These are phyloP conservation scores for Penicillium flavigenum DNA, from an alignment of 495 filamentous ascomycete genomes.

Conservation along the genomic window DNA sequence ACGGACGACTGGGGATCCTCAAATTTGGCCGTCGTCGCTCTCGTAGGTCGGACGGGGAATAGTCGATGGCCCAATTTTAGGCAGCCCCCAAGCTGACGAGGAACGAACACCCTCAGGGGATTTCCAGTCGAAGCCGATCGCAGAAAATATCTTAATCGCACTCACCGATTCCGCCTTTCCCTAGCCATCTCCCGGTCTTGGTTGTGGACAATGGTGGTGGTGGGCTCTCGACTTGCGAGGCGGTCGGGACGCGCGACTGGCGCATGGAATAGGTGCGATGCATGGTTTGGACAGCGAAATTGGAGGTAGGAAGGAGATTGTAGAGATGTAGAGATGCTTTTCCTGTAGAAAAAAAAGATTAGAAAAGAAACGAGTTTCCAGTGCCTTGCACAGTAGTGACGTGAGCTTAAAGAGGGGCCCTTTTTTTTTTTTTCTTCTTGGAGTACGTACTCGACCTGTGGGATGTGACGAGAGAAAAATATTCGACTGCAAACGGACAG, in stretches of 20 bases:
- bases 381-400: conserved; percentile 45
- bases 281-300: conserved; percentile 51
- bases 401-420: conserved; percentile 30
- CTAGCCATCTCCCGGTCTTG: conserved; percentile 86
- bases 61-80: conserved; percentile 18
- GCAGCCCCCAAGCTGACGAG: conserved; percentile 13
- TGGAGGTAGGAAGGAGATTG: conserved; percentile 6
- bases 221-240: conserved; percentile 85
- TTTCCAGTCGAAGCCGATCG: neutral
- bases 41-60: neutral
- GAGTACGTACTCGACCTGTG: conserved; percentile 13
- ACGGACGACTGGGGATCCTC: neutral
- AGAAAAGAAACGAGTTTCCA: conserved; percentile 18
- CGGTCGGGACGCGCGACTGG: conserved; percentile 89
- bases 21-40: neutral
- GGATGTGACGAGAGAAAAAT: conserved; percentile 29
- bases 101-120: neutral
- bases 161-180: conserved; percentile 79
- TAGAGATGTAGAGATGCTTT: conserved; percentile 12
- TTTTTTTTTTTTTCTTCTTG: conserved; percentile 3
- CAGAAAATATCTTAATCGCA: conserved; percentile 25
- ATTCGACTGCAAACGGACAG: conserved; percentile 33
- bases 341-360: conserved; percentile 21
- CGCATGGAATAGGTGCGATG: conserved; percentile 99
- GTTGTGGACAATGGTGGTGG: conserved; percentile 89